phyloP scores from a whole-genome alignment of 805 yeast genomes.

The Scheffersomyces stipitis region DNA sequence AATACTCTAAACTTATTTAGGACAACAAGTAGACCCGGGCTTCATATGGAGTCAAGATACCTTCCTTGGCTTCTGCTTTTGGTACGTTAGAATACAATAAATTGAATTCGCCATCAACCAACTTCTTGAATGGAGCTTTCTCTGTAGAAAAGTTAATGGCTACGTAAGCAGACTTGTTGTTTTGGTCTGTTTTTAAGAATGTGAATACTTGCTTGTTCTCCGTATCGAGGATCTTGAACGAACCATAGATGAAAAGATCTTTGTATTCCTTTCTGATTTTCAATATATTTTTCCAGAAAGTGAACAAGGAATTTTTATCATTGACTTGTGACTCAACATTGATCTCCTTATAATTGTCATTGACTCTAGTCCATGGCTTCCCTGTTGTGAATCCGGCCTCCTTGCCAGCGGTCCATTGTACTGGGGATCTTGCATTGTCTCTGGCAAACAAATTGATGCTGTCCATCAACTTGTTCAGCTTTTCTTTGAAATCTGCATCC shows the following conservation, averaged over 20 bases:
- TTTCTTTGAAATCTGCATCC: slow-evolving; percentile 16
- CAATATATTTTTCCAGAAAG: slow-evolving; percentile 46
- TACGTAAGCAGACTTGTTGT: slow-evolving; percentile 21
- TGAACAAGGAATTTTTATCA: slow-evolving; percentile 45
- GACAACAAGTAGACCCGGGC: slow-evolving; percentile 10
- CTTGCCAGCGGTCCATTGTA: slow-evolving; percentile 48
- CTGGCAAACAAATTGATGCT: slow-evolving; percentile 43
- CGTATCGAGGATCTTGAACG: slow-evolving; percentile 42
- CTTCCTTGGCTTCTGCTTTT: slow-evolving; percentile 2
- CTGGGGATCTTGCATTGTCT: slow-evolving; percentile 56
- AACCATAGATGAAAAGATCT: slow-evolving; percentile 48
- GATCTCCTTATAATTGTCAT: slow-evolving; percentile 48
- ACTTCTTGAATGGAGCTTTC: slow-evolving; percentile 7
- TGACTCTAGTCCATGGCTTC: slow-evolving; percentile 53
- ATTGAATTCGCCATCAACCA: slow-evolving; percentile 8
- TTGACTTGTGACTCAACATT: slow-evolving; percentile 48
- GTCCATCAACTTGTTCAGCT: slow-evolving; percentile 26
- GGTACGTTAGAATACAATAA: slow-evolving; percentile 9
- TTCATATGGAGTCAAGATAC: slow-evolving; percentile 11
- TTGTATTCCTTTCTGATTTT: slow-evolving; percentile 43
- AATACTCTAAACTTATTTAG: neutral
- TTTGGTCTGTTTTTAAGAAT: slow-evolving; percentile 37
- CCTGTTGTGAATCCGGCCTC: slow-evolving; percentile 49
- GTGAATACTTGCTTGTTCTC: slow-evolving; percentile 42
- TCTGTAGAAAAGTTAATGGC: slow-evolving; percentile 24